phyloP scores from a whole-genome alignment of 2,329 filamentous ascomycete species.

The Exophiala sideris region DNA sequence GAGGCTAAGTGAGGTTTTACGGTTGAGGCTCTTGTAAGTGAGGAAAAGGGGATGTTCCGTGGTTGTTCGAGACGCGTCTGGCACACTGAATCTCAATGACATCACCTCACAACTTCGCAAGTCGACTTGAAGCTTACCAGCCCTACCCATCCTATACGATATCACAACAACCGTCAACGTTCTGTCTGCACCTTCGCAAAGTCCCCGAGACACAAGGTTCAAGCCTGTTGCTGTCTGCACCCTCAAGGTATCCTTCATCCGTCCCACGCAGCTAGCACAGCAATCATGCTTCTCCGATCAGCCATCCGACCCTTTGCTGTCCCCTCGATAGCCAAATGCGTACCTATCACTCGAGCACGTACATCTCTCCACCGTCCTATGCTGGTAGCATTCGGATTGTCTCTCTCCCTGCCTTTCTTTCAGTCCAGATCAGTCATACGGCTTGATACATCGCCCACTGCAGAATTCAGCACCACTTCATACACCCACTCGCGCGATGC shows the following conservation, averaged over 20 bases:
- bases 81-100: too few species aligned
- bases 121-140: too few species aligned
- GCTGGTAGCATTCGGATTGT: constrained; percentile 24
- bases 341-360: constrained; percentile 7
- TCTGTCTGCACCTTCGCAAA: too few species aligned
- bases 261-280: not conserved
- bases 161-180: too few species aligned
- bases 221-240: not conserved
- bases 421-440: constrained; percentile 12
- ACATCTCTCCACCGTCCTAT: constrained; percentile 17
- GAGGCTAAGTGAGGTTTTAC: too few species aligned
- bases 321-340: constrained; percentile 9
- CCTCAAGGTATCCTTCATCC: not conserved
- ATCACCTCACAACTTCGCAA: too few species aligned
- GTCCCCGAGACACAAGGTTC: too few species aligned
- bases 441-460: constrained; percentile 21
- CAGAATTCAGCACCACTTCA: constrained; percentile 20
- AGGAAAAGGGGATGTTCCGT: too few species aligned
- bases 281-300: constrained; percentile 22
- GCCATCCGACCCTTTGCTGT: constrained; percentile 16
- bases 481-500: constrained; percentile 26
- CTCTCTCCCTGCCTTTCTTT: constrained; percentile 23
- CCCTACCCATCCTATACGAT: too few species aligned
- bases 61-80: too few species aligned
- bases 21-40: too few species aligned